A percentile compares a stretch with the other conserved stretches of the same genome.
Evolutionary conservation across 345 rosid species (phyloP).

Genomic region (Eucalyptus regnans): DNA sequence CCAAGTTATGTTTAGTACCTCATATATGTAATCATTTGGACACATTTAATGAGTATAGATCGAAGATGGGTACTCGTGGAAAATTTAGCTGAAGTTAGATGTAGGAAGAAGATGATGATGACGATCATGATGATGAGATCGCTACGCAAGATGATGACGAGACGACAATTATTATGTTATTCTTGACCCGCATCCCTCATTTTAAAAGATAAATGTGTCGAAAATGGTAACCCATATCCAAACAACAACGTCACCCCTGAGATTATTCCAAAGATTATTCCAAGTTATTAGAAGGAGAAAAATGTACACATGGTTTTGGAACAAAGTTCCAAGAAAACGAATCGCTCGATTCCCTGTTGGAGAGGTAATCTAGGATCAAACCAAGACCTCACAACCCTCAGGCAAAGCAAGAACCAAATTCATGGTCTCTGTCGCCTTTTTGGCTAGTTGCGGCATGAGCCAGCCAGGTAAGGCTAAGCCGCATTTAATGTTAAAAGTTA

Average conservation of each 20-base stretch:
- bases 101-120: not conserved
- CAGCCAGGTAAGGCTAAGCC: not conserved
- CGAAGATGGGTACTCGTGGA: not conserved
- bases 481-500: conserved; percentile 6
- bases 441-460: not conserved
- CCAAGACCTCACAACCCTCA: not conserved
- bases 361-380: conserved; percentile 7
- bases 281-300: not conserved
- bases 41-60: not conserved
- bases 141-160: not conserved
- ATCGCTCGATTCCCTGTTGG: conserved; percentile 3
- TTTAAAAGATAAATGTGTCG: not conserved
- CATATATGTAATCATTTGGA: no score
- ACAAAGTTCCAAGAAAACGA: not conserved
- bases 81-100: not conserved
- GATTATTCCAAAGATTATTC: not conserved
- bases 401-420: not conserved
- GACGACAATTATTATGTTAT: not conserved
- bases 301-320: not conserved
- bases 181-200: not conserved
- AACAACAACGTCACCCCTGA: not conserved
- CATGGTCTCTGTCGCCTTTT: not conserved
- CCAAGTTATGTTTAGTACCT: not conserved
- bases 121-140: not conserved
- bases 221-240: not conserved